Evolutionary conservation across 2,329 filamentous ascomycete genomes (phyloP), one percentile per base, ranked within the genome.

Genomic region (Dothideomycetidae sp.): DNA sequence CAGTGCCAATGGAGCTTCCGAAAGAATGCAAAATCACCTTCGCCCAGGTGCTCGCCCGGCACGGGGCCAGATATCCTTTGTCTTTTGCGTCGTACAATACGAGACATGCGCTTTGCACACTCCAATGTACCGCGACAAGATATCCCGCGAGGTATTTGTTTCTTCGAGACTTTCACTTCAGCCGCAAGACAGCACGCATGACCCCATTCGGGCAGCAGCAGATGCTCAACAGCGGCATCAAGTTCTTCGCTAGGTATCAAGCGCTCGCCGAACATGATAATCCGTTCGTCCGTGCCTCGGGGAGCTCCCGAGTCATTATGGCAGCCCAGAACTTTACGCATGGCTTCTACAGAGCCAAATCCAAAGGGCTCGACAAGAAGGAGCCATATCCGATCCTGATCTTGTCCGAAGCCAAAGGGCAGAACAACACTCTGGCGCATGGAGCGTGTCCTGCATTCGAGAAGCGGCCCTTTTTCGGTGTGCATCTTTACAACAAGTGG

Each of bases 391-490:
- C 62, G 2, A 70, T 85, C 31, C 55, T 83, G n/a, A 61, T 79
- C 9, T 72, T 93, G 23, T 72, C 75, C 1, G 85, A 93, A 55
- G 67, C 58, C 2, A 44, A 60, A 0, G 70, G 66, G 1, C 66
- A 65, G 47, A 93, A 93, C 62, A 93, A 93, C 58, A 86, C 83
- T 0, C 68, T 94, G 15, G 76, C 78, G 46, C 81, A 88, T 52
- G 70, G 72, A 19, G 64, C 72, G 7, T 94, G 86, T 56, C 67
- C 67, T 3, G 63, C 62, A 0, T 93, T 92, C 48, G 79, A 86
- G 50, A 53, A 68, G 0, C 75, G 72, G 1, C 58, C 63, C 9
- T 57, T 64, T 38, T 57, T 64, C 39, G 63, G 64, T 3, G 53
- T 59, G 2, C 57, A 71, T 3, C 70, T 71, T 0, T 70, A 79